Base-by-base conservation (phyloP, 2,329 filamentous ascomycete species). In the Rutstroemia sp. region DNA sequence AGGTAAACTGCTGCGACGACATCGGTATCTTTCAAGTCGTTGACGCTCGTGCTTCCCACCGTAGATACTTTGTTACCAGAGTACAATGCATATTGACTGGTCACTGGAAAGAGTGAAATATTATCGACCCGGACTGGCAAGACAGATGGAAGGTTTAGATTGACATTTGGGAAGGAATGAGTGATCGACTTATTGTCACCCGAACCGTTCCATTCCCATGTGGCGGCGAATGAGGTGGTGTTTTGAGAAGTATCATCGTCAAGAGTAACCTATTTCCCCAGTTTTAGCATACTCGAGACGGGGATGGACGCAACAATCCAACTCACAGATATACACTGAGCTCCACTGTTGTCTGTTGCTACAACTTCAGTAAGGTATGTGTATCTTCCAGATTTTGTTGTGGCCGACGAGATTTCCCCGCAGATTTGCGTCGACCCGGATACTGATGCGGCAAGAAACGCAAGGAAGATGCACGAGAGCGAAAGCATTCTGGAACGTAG, bases 311-410 rank as follows among this genome's bases (percentile, higher is more conserved):
- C 6, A 18, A 18, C 1, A 47, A 16, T 23, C 1, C 1, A 23
- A 34, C 45, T 14, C 34, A 50, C 53, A n/a, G 41, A 25, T 34
- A 48, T 50, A 19, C 46, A 50, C 37, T 55, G 53, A 50, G 21
- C 21, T 4, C 38, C 38, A 14, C 27, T 38, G 10, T 37, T 37
- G 18, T 55, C 46, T 1, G 38, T 44, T 12, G 46, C 25, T 38
- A 37, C 14, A 0, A 55, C 19, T 18, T 50, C 25, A 2, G 46
- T 39, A 21, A 42, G 42, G 37, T 49, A 55, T 23, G 53, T 55
- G 4, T 50, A 55, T 50, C 45, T 30, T 50, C 53, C 53, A 7
- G 46, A 50, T 10, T 34, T 37, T 3, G 53, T 44, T 12, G 46
- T 50, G n/a, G 37, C 37, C 12, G 34, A 50, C 19, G 18, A 7